Conservation (phyloP, 371 early-diverging fungal genomes). For the Haplosporangium sp. region DNA sequence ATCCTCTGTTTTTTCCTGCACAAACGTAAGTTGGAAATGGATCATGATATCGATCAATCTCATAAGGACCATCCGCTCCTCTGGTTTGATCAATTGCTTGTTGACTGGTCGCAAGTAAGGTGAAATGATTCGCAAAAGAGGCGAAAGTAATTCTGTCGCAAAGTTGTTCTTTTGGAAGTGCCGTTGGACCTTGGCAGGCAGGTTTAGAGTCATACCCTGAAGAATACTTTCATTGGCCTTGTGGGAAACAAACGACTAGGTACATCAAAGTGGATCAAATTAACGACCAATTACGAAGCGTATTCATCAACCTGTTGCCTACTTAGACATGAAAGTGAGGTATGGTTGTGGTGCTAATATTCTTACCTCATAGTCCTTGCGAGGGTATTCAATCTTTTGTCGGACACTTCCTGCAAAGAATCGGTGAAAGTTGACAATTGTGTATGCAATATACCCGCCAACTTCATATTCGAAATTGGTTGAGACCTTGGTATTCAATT, state of each 20-base stretch:
- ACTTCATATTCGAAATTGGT: slow-evolving; percentile 63
- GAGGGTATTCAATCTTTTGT: slow-evolving; percentile 84
- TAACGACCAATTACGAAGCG: too few species aligned
- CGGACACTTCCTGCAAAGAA: slow-evolving; percentile 80
- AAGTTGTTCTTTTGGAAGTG: slow-evolving; percentile 59
- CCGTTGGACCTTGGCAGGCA: slow-evolving; percentile 63
- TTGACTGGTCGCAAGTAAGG: slow-evolving; percentile 80
- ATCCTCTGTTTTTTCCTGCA: slow-evolving; percentile 76
- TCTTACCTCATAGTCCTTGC: slow-evolving; percentile 78
- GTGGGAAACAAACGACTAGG: slow-evolving; percentile 60
- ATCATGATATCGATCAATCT: slow-evolving; percentile 80
- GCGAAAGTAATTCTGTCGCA: slow-evolving; percentile 71
- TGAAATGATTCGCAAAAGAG: slow-evolving; percentile 79
- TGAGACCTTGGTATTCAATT: slow-evolving; percentile 63
- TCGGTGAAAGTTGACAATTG: slow-evolving; percentile 81
- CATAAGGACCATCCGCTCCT: slow-evolving; percentile 69
- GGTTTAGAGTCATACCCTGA: slow-evolving; percentile 61
- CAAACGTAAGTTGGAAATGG: slow-evolving; percentile 77
- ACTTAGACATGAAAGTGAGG: too few species aligned
- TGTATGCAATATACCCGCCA: slow-evolving; percentile 76
- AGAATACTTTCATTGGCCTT: slow-evolving; percentile 70
- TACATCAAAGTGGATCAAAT: too few species aligned
- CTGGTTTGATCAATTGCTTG: slow-evolving; percentile 76
- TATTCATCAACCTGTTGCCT: too few species aligned
- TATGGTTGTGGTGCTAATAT: too few species aligned